Percentiles rank a stretch among this genome's conserved stretches.
phyloP scores from a whole-genome alignment of 176 grass and related monocot genomes.

The Luzula sylvatica region DNA sequence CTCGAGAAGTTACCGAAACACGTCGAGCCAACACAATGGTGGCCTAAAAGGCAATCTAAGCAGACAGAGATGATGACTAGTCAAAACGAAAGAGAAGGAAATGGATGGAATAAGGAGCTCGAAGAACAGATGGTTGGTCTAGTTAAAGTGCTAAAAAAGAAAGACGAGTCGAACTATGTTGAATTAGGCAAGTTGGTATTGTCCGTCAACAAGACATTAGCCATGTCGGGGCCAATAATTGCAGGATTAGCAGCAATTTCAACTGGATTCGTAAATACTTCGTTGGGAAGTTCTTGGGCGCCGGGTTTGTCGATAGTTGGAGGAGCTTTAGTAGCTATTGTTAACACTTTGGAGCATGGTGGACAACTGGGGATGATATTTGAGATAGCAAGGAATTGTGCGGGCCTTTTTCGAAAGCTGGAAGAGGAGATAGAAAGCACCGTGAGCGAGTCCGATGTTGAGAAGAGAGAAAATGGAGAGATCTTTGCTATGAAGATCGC shows the following conservation, averaged over 20 bases:
- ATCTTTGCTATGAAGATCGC: too few species aligned
- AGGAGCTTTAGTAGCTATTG: slow-evolving; percentile 12
- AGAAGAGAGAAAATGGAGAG: too few species aligned
- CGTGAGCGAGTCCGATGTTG: too few species aligned
- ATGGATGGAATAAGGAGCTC: slow-evolving; percentile 28
- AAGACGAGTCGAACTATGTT: slow-evolving; percentile 21
- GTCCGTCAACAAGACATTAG: slow-evolving; percentile 14
- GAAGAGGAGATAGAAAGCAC: too few species aligned
- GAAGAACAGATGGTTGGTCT: slow-evolving; percentile 26
- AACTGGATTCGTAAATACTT: background rate
- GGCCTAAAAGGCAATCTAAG: slow-evolving; percentile 15
- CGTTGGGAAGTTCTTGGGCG: slow-evolving; percentile 2
- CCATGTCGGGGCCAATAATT: slow-evolving; percentile 3
- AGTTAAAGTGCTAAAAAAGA: slow-evolving; percentile 13
- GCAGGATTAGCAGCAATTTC: slow-evolving; percentile 17
- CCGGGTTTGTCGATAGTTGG: slow-evolving; percentile 6
- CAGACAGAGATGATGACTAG: background rate
- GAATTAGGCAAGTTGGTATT: slow-evolving; percentile 1
- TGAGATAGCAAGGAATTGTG: too few species aligned
- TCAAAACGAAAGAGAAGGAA: background rate
- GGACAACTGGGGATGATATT: too few species aligned
- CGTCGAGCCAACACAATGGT: slow-evolving; percentile 30
- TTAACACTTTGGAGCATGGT: slow-evolving; percentile 26
- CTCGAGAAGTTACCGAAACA: slow-evolving; percentile 28
- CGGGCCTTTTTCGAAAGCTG: too few species aligned